These are phyloP conservation scores for Peniophora sp. DNA, from an alignment of 1,284 basidiomycete genomes.

Conservation along the genomic window DNA sequence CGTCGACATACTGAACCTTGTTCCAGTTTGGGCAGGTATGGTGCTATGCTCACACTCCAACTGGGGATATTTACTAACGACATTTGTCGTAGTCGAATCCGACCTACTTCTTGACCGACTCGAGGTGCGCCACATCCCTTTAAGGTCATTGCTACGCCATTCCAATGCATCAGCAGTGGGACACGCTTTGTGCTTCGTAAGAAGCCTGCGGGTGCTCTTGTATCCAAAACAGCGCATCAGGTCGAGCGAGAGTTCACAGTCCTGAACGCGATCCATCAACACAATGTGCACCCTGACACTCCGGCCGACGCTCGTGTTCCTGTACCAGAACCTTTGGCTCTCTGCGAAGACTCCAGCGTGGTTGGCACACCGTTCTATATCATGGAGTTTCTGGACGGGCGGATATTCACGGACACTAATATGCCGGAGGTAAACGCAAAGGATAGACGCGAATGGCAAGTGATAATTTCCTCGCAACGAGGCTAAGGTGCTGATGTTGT, in stretches of 20 bases:
- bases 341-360: slow-evolving; percentile 74
- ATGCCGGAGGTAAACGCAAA: slow-evolving; percentile 63
- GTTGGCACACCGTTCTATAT: slow-evolving; percentile 92
- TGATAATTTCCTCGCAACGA: slow-evolving; percentile 3
- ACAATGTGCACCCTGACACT: slow-evolving; percentile 58
- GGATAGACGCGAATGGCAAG: slow-evolving; percentile 68
- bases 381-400: slow-evolving; percentile 90
- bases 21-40: slow-evolving; percentile 72
- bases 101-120: slow-evolving; percentile 85
- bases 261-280: slow-evolving; percentile 64
- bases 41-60: neutral
- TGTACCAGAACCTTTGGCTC: slow-evolving; percentile 76
- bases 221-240: slow-evolving; percentile 88
- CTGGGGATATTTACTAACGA: slow-evolving; percentile 1
- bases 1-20: neutral
- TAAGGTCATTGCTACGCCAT: neutral
- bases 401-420: slow-evolving; percentile 84
- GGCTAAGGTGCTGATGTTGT: neutral
- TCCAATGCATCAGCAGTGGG: slow-evolving; percentile 28
- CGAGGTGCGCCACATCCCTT: slow-evolving; percentile 33
- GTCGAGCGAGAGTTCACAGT: slow-evolving; percentile 89
- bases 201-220: slow-evolving; percentile 83
- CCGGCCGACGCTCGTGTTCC: slow-evolving; percentile 55
- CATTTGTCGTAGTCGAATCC: slow-evolving; percentile 71
- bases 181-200: slow-evolving; percentile 83